Evolutionary conservation across 1,139 yeast species (phyloP).

Genomic region (Yamadazyma atlantica): DNA sequence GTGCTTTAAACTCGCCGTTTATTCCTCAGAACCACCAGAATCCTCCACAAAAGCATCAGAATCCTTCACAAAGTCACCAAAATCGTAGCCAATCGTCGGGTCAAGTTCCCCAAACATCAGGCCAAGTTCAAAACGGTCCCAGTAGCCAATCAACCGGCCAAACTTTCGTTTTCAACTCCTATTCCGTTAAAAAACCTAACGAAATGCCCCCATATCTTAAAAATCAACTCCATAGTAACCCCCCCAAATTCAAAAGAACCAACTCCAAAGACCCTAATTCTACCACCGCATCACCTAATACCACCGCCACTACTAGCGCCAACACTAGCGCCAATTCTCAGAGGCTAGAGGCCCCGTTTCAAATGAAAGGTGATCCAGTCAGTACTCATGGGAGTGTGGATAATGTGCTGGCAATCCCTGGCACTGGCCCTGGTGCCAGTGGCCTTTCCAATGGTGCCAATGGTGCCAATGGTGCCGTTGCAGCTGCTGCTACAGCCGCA

Average conservation of each 20-base stretch:
- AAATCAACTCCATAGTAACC: slow-evolving; percentile 4
- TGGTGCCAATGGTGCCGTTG: neutral
- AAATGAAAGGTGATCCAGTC: slow-evolving; percentile 2
- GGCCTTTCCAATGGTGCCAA: neutral
- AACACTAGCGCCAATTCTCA: slow-evolving; percentile 1
- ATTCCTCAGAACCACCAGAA: too few relatives aligned
- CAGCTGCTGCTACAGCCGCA: too few relatives aligned
- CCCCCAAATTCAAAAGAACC: slow-evolving; percentile 11
- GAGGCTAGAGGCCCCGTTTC: slow-evolving; percentile 11
- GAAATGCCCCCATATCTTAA: slow-evolving; percentile 6
- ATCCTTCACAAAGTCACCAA: too few relatives aligned
- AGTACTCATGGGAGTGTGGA: slow-evolving; percentile 1
- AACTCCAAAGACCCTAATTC: slow-evolving; percentile 3
- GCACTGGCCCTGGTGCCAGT: neutral
- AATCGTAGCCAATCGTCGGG: too few relatives aligned
- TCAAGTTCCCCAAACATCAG: too few relatives aligned
- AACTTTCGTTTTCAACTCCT: too few relatives aligned
- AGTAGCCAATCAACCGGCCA: too few relatives aligned
- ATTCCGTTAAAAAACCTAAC: slow-evolving; percentile 8
- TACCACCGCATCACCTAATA: slow-evolving; percentile 20
- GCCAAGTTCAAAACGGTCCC: too few relatives aligned
- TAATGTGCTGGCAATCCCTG: neutral
- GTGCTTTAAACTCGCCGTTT: neutral
- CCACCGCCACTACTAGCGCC: slow-evolving; percentile 20
- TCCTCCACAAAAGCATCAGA: too few relatives aligned